Evolutionary conservation across 495 filamentous ascomycete genomes (phyloP), one percentile per base, ranked within the genome.

Genomic region (Podospora fimiseda): DNA sequence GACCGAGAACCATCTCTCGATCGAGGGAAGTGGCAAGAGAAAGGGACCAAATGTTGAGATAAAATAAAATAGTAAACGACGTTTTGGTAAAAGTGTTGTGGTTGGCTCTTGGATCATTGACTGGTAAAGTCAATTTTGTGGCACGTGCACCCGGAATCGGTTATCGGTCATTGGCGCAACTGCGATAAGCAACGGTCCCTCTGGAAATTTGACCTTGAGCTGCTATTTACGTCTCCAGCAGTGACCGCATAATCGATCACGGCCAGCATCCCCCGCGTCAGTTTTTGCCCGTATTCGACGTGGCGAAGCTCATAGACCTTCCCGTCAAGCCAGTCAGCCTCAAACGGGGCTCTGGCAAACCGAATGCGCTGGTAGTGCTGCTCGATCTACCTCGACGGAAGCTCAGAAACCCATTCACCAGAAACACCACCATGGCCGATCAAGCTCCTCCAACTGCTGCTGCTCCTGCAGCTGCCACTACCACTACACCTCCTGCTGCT

Each of bases 361-460:
- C 41, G 21, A 51, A 58, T 58, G 59, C 52, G 54, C 53, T 63
- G 22, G 38, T 63, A 53, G 57, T 51, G 45, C 45, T 44, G 15
- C 51, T 55, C 9, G 7, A 51, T 27, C 55, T 51, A 27, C 47
- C 53, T 3, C 48, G 13, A 33, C 43, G 27, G 56, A 62, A 47
- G 16, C 51, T 44, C 51, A 48, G 20, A n/a, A 49, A 48, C 24
- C 14, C 30, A 11, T 36, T 43, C 44, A 41, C 48, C 37, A 19
- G 38, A 42, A 13, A 27, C 22, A 42, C 50, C 45, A 48, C 30
- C 43, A 65, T 65, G 62, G 62, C 62, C 45, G 62, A 60, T n/a
- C 55, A 55, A 43, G 53, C 62, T 20, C 52, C 62, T 23, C 2
- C 60, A 18, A 21, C 59, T 15, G 30, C 59, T 1, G 45, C 59